A percentile compares a stretch with the other conserved stretches of the same genome.
Conservation (phyloP, 345 rosid species). For the Gossypium rotundifolium region DNA sequence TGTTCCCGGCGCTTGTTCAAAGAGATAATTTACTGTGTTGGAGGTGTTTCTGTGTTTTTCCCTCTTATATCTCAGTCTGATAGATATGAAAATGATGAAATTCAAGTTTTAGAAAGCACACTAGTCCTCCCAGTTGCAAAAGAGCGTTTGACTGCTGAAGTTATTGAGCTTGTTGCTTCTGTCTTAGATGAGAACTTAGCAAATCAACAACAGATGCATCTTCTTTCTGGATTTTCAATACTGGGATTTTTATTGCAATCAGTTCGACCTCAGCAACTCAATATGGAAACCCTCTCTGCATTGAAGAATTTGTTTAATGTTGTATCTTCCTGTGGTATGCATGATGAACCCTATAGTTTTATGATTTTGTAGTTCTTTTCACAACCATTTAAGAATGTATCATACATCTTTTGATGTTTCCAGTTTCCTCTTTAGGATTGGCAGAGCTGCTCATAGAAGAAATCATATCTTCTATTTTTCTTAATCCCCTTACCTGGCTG, state of each 20-base stretch:
- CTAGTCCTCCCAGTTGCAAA: conserved; percentile 52
- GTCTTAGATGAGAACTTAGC: conserved; percentile 86
- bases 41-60: conserved; percentile 94
- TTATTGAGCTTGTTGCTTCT: conserved; percentile 87
- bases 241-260: conserved; percentile 90
- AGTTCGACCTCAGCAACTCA: conserved; percentile 79
- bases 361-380: conserved; percentile 5
- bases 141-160: conserved; percentile 90
- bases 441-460: conserved; percentile 78
- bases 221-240: conserved; percentile 81
- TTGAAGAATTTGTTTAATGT: conserved; percentile 78
- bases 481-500: conserved; percentile 83
- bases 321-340: conserved; percentile 68
- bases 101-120: conserved; percentile 37
- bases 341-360: conserved; percentile 14
- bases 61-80: conserved; percentile 85
- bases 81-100: conserved; percentile 61
- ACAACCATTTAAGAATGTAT: neutral
- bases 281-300: conserved; percentile 85
- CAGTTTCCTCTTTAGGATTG: conserved; percentile 41
- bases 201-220: conserved; percentile 92
- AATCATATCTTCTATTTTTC: conserved; percentile 78
- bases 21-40: conserved; percentile 90
- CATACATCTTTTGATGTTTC: neutral
- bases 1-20: conserved; percentile 90